Base-by-base conservation (phyloP, 768 basidiomycete genomes). In the Podaxis sp. region DNA sequence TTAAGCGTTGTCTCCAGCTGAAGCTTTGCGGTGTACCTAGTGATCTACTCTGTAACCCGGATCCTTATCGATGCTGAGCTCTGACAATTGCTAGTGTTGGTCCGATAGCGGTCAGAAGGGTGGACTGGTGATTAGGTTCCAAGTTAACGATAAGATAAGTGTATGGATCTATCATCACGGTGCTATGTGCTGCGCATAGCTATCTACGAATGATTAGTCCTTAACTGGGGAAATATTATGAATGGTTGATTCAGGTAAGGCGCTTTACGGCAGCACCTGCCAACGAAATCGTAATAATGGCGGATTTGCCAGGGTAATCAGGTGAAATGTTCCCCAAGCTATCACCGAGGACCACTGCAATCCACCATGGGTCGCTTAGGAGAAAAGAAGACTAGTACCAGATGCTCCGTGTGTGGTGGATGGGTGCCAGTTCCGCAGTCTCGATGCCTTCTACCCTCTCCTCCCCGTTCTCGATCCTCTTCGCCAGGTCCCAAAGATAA, bases 401-500 rank as follows among this genome's bases (percentile, higher is more conserved):
- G 29, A 90, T 89, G 66, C 91, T 90, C 73, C 93, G 81, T 24
- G 89, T 94, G 56, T 88, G 83, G 70, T 94, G 93, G 33, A 85
- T 83, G 17, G 93, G 91, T 6, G 87, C 76, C 64, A 90, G 77
- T 60, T 81, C 77, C 15, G 73, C 76, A 9, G 81, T 84, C 62
- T 83, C 73, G 12, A 90, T 78, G 0, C 84, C 89, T 36, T 86
- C 82, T 3, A 91, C 77, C 65, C 69, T 76, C 52, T 87, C 86
- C 47, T 83, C 74, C 2, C 87, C 88, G 17, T 63, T 74, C 72
- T 94, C 91, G 3, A 93, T 75, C 65, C 80, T 81, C 74, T 93
- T 93, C 33, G 89, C 91, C 63, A 94, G 71, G 71, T 95, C 93
- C 93, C 93, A 96, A 11, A 95, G 74, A 75, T 91, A 96, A 69